These are phyloP conservation scores for Boletellus ananas DNA, from an alignment of 768 basidiomycete species.

Conservation along the genomic window DNA sequence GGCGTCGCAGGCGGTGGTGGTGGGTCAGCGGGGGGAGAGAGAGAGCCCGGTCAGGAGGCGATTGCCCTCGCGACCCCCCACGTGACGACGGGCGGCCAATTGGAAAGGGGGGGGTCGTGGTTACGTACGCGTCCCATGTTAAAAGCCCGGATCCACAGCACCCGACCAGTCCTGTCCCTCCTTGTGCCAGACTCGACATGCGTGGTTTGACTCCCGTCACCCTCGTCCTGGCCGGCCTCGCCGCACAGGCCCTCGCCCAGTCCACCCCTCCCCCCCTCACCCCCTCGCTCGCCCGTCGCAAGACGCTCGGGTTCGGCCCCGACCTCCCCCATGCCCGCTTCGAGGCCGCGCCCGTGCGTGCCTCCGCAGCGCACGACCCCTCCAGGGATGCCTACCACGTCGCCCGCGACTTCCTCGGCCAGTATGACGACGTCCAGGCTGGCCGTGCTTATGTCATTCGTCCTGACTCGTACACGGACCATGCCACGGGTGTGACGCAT, in stretches of 20 bases:
- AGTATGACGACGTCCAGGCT: slow-evolving; percentile 34
- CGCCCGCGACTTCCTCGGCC: slow-evolving; percentile 56
- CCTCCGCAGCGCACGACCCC: slow-evolving; percentile 38
- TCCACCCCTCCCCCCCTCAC: slow-evolving; percentile 16
- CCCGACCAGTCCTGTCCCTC: not conserved
- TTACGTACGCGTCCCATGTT: slow-evolving; percentile 20
- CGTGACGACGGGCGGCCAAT: slow-evolving; percentile 23
- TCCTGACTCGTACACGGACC: slow-evolving; percentile 84
- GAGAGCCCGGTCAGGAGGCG: slow-evolving; percentile 1
- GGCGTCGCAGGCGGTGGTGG: not conserved
- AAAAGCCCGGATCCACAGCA: slow-evolving; percentile 8
- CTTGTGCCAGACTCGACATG: slow-evolving; percentile 36
- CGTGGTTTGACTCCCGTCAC: slow-evolving; percentile 64
- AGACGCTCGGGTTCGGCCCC: slow-evolving; percentile 90
- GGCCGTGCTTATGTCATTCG: slow-evolving; percentile 56
- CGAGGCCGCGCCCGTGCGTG: slow-evolving; percentile 38
- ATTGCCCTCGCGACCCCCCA: slow-evolving; percentile 14
- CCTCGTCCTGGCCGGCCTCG: slow-evolving; percentile 55
- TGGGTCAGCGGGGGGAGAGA: not conserved
- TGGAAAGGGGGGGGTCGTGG: slow-evolving; percentile 2
- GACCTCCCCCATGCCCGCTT: slow-evolving; percentile 70
- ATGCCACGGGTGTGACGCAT: slow-evolving; percentile 81
- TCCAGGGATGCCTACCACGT: slow-evolving; percentile 53
- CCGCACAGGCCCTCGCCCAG: slow-evolving; percentile 52
- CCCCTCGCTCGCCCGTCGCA: slow-evolving; percentile 23